Percentiles rank a stretch among this genome's conserved stretches.
Evolutionary conservation across 116 monocot genomes (phyloP).

Genomic region (Zostera marina): DNA sequence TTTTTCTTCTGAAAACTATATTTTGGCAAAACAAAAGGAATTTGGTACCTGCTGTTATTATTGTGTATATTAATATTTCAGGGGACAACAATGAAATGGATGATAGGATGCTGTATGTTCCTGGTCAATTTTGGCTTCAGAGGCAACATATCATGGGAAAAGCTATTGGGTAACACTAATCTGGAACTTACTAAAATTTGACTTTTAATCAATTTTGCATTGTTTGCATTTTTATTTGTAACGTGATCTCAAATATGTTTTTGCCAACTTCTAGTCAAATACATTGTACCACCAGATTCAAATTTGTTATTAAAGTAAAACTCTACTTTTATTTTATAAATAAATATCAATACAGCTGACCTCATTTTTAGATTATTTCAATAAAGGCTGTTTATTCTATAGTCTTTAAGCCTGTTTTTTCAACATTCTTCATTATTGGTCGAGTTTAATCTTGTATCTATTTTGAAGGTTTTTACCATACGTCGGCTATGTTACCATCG

Average conservation of each 20-base stretch:
- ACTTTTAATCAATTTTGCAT: not conserved
- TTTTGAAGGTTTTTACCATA: conserved; percentile 17
- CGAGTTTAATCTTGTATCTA: not conserved
- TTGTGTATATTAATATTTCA: conserved; percentile 7
- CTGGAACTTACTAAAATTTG: not conserved
- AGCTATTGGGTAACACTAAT: conserved; percentile 43
- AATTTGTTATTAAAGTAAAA: too few species aligned
- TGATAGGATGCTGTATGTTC: conserved; percentile 48
- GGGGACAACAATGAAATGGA: conserved; percentile 61
- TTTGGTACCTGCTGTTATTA: not conserved
- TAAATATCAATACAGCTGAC: too few species aligned
- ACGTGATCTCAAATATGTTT: too few species aligned
- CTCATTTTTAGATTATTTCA: too few species aligned
- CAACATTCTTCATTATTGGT: not conserved
- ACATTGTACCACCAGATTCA: too few species aligned
- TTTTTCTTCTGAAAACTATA: not conserved
- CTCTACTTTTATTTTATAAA: too few species aligned
- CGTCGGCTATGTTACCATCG: conserved; percentile 17
- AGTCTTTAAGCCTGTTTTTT: not conserved
- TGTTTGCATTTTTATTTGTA: too few species aligned
- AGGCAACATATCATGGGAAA: conserved; percentile 62
- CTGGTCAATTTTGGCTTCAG: conserved; percentile 65
- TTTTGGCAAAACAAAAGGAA: too few species aligned
- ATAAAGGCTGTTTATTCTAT: not conserved
- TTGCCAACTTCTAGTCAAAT: too few species aligned